A percentile compares a stretch with the other conserved stretches of the same genome.
Evolutionary conservation across 208 protist genomes (phyloP).

Genomic region (Acanthamoeba triangularis): DNA sequence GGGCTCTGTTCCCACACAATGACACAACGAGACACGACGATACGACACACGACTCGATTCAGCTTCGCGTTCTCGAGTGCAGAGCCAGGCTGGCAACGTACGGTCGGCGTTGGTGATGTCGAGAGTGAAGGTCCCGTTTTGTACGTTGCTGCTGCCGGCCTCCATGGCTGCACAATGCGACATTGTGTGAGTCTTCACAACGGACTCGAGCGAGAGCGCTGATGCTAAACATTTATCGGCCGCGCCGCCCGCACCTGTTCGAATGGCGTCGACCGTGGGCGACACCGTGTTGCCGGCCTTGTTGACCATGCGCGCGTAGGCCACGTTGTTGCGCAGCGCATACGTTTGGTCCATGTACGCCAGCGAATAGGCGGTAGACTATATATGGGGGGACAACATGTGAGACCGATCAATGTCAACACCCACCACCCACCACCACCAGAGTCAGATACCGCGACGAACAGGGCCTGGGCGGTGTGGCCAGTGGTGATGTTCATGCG

Average conservation of each 20-base stretch:
- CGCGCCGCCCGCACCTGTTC: neutral
- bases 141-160: neutral
- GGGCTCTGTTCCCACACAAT: neutral
- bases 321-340: neutral
- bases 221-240: neutral
- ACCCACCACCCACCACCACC: too few species aligned
- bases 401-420: neutral
- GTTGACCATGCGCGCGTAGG: conserved; percentile 45
- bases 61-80: too few species aligned
- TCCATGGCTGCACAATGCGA: neutral
- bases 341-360: conserved; percentile 25
- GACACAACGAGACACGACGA: neutral
- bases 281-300: neutral
- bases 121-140: neutral
- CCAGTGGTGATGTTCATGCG: neutral
- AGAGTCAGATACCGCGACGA: conserved; percentile 27
- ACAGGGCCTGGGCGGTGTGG: neutral
- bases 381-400: neutral
- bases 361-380: neutral
- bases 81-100: neutral
- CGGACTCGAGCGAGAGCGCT: neutral
- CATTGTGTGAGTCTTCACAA: neutral
- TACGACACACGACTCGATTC: neutral
- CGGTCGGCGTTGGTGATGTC: conserved; percentile 13
- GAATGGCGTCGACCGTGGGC: conserved; percentile 3